phyloP scores from a whole-genome alignment of 768 basidiomycete genomes.

The Agaricus blazei region DNA sequence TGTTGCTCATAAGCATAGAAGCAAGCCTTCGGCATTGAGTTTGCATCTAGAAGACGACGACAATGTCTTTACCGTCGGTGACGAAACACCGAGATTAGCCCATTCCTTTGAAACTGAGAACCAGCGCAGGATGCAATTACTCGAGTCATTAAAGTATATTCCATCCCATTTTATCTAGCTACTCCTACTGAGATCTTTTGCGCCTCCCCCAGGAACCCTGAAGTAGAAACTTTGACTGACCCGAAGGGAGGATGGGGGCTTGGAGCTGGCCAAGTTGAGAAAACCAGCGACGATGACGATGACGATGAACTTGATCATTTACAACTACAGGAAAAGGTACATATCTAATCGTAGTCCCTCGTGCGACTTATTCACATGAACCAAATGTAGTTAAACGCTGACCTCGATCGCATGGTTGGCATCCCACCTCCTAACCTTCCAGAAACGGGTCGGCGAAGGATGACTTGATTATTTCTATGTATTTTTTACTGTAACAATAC shows the following conservation, averaged over 20 bases:
- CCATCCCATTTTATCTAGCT: not conserved
- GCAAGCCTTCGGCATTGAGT: constrained; percentile 26
- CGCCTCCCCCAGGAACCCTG: constrained; percentile 42
- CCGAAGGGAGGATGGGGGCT: constrained; percentile 68
- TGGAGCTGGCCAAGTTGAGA: constrained; percentile 53
- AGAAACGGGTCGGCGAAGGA: constrained; percentile 24
- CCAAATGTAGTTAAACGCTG: constrained; percentile 31
- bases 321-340: constrained; percentile 51
- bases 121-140: constrained; percentile 37
- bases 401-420: constrained; percentile 56
- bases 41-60: constrained; percentile 29
- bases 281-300: constrained; percentile 52
- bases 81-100: constrained; percentile 48
- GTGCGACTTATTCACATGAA: not conserved
- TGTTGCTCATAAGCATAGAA: constrained; percentile 50
- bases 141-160: constrained; percentile 46
- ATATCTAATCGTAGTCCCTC: not conserved
- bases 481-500: not conserved
- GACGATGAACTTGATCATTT: constrained; percentile 69
- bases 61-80: constrained; percentile 32
- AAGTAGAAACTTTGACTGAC: constrained; percentile 29
- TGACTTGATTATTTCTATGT: constrained; percentile 13
- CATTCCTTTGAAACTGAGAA: constrained; percentile 22
- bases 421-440: constrained; percentile 31
- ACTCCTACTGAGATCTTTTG: not conserved